Evolutionary conservation across 371 early-diverging fungal species (phyloP), one percentile per base, ranked within the genome.

Genomic region (Mucor indicus): DNA sequence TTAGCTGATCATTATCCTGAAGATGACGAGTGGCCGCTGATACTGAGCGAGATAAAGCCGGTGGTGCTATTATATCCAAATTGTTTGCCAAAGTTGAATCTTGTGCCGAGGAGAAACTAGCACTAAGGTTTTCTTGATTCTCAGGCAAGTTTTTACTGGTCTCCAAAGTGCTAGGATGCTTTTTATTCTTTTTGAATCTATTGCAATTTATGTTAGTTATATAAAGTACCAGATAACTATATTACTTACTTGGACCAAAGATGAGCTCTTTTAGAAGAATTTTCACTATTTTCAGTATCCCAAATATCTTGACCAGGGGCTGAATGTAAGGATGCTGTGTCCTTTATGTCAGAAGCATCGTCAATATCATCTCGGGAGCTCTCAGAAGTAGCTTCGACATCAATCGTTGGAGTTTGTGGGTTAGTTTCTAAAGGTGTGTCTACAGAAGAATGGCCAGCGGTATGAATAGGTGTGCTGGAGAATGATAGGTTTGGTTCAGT

Each of bases 271-370:
- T 41, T 56, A 0, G 32, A 6, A 12, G 27, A 3, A 22, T 5
- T 6, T 22, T 49, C 40, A 6, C 19, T 20, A 9, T 13, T 17
- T 17, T 55, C 53, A 6, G 32, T 15, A 0, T 52, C 48, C 39
- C 47, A 55, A 10, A 13, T 21, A 6, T 55, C 56, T 15, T 56
- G 44, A n/a, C 53, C 52, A 43, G 45, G 29, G 1, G 46, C 44
- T 10, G 62, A 56, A 41, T 53, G 41, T 19, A 59, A 37, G 11
- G 64, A 59, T 7, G 44, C n/a, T 12, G 38, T 24, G 38, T 62
- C 62, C 13, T 17, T 25, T 8, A 36, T 46, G 11, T 42, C 30
- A 3, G 11, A 20, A 19, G 29, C 31, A 6, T 47, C 48, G 8
- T 22, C n/a, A n/a, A n/a, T 25, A 7, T 60, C 51, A 4, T 50